Percentiles rank a stretch among this genome's conserved stretches.
phyloP scores from a whole-genome alignment of 176 grass and related monocot genomes.

The Cenchrus americanus region DNA sequence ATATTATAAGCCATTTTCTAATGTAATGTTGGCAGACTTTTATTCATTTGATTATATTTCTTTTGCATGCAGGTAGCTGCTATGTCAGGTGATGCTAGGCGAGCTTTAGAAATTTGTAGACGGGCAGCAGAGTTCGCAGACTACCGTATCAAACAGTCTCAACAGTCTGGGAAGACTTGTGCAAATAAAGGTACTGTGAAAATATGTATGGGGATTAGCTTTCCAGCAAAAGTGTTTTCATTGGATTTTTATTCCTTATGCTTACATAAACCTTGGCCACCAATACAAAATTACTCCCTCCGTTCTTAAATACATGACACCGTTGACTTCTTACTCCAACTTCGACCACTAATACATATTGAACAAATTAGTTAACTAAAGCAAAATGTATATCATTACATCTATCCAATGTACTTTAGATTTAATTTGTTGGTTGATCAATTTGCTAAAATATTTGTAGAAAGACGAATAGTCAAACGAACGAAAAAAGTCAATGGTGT shows the following conservation, averaged over 20 bases:
- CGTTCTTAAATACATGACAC: too few species aligned
- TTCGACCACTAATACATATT: too few species aligned
- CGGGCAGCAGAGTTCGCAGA: slow-evolving; percentile 85
- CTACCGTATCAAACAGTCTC: slow-evolving; percentile 69
- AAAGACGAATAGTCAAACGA: too few species aligned
- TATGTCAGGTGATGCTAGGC: slow-evolving; percentile 98
- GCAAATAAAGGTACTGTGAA: slow-evolving; percentile 43
- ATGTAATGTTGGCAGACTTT: slow-evolving; percentile 13
- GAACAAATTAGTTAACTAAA: too few species aligned
- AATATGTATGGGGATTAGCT: slow-evolving; percentile 9
- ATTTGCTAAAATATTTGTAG: too few species aligned
- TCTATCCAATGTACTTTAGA: too few species aligned
- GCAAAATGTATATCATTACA: too few species aligned
- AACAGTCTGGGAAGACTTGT: slow-evolving; percentile 34
- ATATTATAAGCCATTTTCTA: slow-evolving; percentile 2
- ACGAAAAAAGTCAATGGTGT: too few species aligned
- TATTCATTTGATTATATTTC: slow-evolving; percentile 30
- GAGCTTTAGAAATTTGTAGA: slow-evolving; percentile 92
- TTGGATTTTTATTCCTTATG: slow-evolving; percentile 21
- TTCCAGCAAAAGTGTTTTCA: slow-evolving; percentile 7
- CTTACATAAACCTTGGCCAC: slow-evolving; percentile 14
- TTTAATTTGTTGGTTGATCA: too few species aligned
- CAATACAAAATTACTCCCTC: not conserved
- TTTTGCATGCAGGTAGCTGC: slow-evolving; percentile 80
- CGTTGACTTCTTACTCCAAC: too few species aligned